These are phyloP conservation scores for Westerdykella aurantiaca DNA, from an alignment of 2,329 filamentous ascomycete species.

Conservation along the genomic window DNA sequence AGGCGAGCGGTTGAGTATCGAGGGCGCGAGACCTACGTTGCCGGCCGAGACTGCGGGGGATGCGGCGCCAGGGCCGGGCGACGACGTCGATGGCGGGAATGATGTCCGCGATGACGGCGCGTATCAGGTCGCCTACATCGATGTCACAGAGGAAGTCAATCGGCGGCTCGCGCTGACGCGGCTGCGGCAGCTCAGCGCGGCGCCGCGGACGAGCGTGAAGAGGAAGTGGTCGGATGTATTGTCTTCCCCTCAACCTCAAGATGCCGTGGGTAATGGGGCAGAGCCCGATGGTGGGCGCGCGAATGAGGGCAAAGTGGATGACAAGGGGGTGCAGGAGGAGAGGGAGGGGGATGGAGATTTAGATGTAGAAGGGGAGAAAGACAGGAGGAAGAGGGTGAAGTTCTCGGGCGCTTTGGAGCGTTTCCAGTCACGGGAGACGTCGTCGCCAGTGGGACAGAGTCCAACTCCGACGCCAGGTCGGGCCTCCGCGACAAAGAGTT, in stretches of 20 bases:
- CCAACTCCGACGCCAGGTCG: too few relatives aligned
- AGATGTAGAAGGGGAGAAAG: background rate
- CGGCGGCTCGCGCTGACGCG: constrained; percentile 25
- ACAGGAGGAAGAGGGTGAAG: background rate
- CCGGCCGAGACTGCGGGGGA: too few relatives aligned
- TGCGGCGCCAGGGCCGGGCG: too few relatives aligned
- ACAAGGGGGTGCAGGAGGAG: background rate
- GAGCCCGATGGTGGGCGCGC: too few relatives aligned
- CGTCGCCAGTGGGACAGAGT: too few relatives aligned
- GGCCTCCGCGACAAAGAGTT: too few relatives aligned
- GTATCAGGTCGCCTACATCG: constrained; percentile 24
- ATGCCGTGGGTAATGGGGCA: background rate
- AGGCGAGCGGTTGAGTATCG: background rate
- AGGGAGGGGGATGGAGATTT: background rate
- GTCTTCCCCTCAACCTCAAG: background rate
- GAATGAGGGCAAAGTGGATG: too few relatives aligned
- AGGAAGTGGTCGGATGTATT: constrained; percentile 17
- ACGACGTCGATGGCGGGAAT: background rate
- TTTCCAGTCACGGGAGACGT: too few relatives aligned
- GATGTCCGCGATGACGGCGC: background rate
- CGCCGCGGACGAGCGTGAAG: constrained; percentile 30
- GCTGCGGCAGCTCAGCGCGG: constrained; percentile 27
- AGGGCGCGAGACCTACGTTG: too few relatives aligned
- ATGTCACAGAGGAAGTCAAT: constrained; percentile 32
- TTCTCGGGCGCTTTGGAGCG: background rate